Base-by-base conservation (phyloP, 768 basidiomycete species). In the Paxillus ammoniavirescens region DNA sequence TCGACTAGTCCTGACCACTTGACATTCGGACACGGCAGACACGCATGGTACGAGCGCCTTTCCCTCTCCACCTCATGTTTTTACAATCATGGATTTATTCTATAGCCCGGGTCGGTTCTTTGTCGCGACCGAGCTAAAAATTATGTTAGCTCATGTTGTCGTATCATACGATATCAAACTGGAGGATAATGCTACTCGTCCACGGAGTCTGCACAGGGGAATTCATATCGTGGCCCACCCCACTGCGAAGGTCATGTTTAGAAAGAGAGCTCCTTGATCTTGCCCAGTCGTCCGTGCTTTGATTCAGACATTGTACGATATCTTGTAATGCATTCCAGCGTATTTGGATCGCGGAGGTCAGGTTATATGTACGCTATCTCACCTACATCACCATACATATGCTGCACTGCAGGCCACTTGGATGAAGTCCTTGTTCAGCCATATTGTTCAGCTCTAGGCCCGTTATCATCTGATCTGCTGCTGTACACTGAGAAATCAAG, bases 131-230 rank as follows among this genome's bases (percentile, higher is more conserved):
- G 66, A 73, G 52, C 61, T 81, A 61, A 81, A 82, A 60, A 62
- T 71, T 1, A 71, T 81, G 61, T 52, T 80, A 21, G 78, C 77
- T 7, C 65, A 77, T 53, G 45, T 81, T 6, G 52, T 81, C 28
- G 67, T 49, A 67, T 30, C 37, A 4, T 53, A 53, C 33, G 46
- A 53, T n/a, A 18, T 53, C 46, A 48, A 53, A 37, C 12, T 47
- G 38, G 38, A 41, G 21, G 46, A 26, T 17, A 18, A 45, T 44
- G 15, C 31, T 44, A 15, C 18, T 21, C 40, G n/a, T 8, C 52
- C 46, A n/a, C 3, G 21, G 15, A 31, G 2, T 17, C 5, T 47
- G 40, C 8, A 10, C 12, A 21, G 42, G 7, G 46, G 46, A 4
- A 17, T 5, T 33, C 10, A 26, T 1, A 47, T 14, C 8, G 13